Conservation (phyloP, 306 rosid species). For the barrel medic (Medicago truncatula) region DNA sequence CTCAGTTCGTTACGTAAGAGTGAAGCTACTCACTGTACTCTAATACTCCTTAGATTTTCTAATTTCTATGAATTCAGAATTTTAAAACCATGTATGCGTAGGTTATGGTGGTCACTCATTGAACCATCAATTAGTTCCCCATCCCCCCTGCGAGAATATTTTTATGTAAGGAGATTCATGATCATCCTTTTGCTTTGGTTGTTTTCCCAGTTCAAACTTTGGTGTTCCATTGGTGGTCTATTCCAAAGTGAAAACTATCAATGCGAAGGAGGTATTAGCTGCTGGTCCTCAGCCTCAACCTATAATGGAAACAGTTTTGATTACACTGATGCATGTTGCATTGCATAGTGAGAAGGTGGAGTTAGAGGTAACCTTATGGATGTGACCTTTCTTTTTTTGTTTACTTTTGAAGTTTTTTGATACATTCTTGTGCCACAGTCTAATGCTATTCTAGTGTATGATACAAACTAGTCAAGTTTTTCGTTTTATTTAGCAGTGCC, state of each 20-base stretch:
- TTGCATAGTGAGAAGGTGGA: conserved; percentile 83
- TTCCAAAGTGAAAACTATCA: conserved; percentile 63
- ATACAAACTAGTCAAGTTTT: conserved; percentile 27
- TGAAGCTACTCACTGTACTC: no score
- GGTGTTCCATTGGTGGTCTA: conserved; percentile 73
- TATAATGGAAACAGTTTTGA: conserved; percentile 72
- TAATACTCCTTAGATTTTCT: not conserved
- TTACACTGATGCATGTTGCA: conserved; percentile 90
- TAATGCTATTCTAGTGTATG: conserved; percentile 17
- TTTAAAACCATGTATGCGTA: not conserved
- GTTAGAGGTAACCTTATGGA: conserved; percentile 60
- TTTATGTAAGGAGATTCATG: conserved; percentile 11
- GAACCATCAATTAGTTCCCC: conserved; percentile 15
- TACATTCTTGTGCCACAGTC: not conserved
- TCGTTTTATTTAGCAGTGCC: not conserved
- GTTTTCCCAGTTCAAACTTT: conserved; percentile 70
- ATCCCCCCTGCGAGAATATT: not conserved
- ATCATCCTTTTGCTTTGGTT: conserved; percentile 32
- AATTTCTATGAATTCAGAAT: conserved; percentile 5
- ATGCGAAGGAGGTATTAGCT: conserved; percentile 77
- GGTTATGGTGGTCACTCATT: conserved; percentile 25
- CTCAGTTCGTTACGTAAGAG: no score
- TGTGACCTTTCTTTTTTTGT: conserved; percentile 12
- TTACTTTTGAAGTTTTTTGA: not conserved
- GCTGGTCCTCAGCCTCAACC: conserved; percentile 79